Base-by-base conservation (phyloP, 352 stramenopile genomes). In the Pythium phragmitis region DNA sequence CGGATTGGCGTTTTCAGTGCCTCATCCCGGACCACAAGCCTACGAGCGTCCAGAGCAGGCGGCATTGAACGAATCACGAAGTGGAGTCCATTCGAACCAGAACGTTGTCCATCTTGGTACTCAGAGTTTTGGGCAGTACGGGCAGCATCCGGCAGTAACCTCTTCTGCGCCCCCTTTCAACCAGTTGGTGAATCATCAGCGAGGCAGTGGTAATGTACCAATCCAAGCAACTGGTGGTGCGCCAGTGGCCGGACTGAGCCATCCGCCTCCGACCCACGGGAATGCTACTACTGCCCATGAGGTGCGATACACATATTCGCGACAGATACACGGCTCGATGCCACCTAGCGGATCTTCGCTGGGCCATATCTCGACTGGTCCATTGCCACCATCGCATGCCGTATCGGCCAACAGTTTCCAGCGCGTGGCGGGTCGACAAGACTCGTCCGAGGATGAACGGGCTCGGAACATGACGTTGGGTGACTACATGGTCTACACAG, bases 401-500 rank as follows among this genome's bases (percentile, higher is more conserved):
- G 39, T 46, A 21, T 55, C 48, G 4, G 7, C 48, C 7, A 56
- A 19, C 30, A 28, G 2, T 45, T 45, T 56, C 9, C 30, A 56
- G 33, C 36, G 21, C 37, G 34, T 60, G 13, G 17, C 37, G 1
- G 16, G 45, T n/a, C 39, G 33, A 5, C 45, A 37, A 33, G 21
- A 42, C 7, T 28, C 33, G 23, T 28, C 57, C 23, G 33, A 46
- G 19, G 46, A 62, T 13, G 55, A 52, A 21, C 55, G 16, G n/a
- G 8, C 43, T 16, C 36, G 39, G 8, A 57, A 36, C 21, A 51
- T 51, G 57, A 65, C 57, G 16, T 37, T 65, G 37, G 57, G 57
- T 23, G 57, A 65, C 57, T 65, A 58, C 37, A 65, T 65, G 57
- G 17, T 48, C 2, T 43, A 52, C 26, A 51, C 57, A 13, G 57